phyloP scores from a whole-genome alignment of 2,329 filamentous ascomycete genomes.

The Knoxdaviesia proteae region DNA sequence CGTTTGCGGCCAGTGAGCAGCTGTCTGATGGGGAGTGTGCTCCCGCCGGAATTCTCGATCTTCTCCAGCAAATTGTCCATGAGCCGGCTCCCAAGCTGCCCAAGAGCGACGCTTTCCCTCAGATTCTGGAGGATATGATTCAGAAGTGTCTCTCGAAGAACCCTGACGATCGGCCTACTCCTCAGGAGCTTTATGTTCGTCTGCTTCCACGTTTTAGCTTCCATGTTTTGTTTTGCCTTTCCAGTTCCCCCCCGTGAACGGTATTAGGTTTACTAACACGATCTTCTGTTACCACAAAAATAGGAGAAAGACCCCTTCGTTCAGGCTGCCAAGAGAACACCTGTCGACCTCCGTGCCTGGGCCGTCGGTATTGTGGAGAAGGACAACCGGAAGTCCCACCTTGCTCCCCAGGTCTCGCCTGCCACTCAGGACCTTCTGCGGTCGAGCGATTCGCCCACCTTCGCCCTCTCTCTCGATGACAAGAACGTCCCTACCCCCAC shows the following conservation, averaged over 20 bases:
- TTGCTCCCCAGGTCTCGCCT: conserved; percentile 61
- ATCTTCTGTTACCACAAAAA: not conserved
- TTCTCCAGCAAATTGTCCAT: conserved; percentile 92
- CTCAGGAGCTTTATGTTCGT: conserved; percentile 77
- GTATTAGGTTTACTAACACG: not conserved
- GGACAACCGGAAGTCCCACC: conserved; percentile 86
- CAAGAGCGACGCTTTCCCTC: conserved; percentile 92
- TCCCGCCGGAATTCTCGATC: conserved; percentile 84
- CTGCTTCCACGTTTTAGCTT: conserved; percentile 1
- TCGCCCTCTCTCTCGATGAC: conserved; percentile 15
- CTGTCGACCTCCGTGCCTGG: conserved; percentile 85
- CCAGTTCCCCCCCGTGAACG: not conserved
- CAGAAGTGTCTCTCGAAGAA: conserved; percentile 87
- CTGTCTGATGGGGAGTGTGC: conserved; percentile 55
- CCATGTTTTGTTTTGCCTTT: not conserved
- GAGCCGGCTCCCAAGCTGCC: conserved; percentile 84
- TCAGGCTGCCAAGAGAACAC: conserved; percentile 88
- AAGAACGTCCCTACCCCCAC: conserved; percentile 38
- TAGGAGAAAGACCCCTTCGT: conserved; percentile 87
- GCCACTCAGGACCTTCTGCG: conserved; percentile 58
- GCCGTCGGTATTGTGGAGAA: conserved; percentile 83
- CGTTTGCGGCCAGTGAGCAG: conserved; percentile 60
- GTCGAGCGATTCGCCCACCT: conserved; percentile 36
- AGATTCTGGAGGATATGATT: conserved; percentile 90
- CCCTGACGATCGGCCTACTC: conserved; percentile 73